Conservation (phyloP, 306 rosid species). For the Pyrus communis region DNA sequence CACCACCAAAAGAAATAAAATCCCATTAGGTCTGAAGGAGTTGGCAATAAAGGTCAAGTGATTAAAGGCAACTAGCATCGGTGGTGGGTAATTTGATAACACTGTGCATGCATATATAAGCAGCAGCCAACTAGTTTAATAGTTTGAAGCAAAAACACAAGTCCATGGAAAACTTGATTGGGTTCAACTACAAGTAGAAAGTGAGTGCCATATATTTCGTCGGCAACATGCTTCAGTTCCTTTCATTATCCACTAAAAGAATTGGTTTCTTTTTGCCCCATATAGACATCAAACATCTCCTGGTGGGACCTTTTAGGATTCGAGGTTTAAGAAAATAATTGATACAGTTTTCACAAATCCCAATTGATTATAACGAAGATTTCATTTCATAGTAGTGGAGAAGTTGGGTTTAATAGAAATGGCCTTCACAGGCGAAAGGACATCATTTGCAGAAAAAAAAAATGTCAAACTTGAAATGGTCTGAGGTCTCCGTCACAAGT, state of each 20-base stretch:
- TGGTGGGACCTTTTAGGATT: slow-evolving; percentile 5
- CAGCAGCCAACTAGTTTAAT: neutral
- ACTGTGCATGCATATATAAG: neutral
- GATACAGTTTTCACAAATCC: neutral
- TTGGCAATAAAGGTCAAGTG: neutral
- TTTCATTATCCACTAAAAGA: slow-evolving; percentile 15
- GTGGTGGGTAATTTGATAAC: neutral
- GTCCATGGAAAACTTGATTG: neutral
- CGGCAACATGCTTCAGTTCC: neutral
- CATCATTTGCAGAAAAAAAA: neutral
- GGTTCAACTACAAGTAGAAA: neutral
- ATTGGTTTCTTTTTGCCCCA: neutral
- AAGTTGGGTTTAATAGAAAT: neutral
- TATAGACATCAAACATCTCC: slow-evolving; percentile 3
- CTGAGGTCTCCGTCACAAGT: neutral
- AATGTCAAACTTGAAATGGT: neutral
- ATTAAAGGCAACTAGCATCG: neutral
- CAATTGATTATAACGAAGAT: neutral
- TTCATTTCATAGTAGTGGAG: neutral
- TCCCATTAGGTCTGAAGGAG: neutral
- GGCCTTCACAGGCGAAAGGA: neutral
- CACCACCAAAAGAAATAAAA: neutral
- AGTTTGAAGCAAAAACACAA: neutral
- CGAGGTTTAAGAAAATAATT: neutral
- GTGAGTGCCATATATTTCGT: neutral